phyloP scores from a whole-genome alignment of 139 green algal genomes.

The Chlamydomonas sp. region DNA sequence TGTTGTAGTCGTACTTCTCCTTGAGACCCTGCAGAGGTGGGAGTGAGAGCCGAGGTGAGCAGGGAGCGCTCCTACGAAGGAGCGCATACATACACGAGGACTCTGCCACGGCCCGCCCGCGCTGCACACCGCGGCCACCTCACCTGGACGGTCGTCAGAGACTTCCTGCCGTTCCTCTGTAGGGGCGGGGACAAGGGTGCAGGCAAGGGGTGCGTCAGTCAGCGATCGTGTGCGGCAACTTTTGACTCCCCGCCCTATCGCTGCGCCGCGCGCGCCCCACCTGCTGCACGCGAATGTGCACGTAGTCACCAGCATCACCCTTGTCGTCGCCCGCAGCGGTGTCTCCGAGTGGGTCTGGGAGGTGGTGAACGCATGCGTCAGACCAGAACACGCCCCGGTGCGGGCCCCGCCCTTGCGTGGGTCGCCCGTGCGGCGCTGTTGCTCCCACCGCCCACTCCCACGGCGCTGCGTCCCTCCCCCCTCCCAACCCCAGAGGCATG shows the following conservation, averaged over 20 bases:
- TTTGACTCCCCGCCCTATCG: no score
- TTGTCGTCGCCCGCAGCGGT: slow-evolving; percentile 19
- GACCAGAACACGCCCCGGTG: background rate
- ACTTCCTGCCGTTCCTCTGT: slow-evolving; percentile 93
- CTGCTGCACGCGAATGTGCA: slow-evolving; percentile 96
- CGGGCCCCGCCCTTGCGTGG: no score
- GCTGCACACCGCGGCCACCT: no score
- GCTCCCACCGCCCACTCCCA: no score
- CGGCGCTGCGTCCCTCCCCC: no score
- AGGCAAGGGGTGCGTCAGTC: no score
- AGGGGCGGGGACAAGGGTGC: background rate
- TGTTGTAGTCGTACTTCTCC: slow-evolving; percentile 93
- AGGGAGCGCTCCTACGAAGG: no score
- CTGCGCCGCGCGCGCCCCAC: background rate
- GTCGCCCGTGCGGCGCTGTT: no score
- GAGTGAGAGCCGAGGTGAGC: no score
- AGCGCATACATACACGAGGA: background rate
- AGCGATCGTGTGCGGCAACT: no score
- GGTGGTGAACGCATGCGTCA: background rate
- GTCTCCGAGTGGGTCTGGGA: slow-evolving; percentile 6
- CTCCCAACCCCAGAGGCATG: background rate
- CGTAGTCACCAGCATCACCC: slow-evolving; percentile 35
- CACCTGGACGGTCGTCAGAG: slow-evolving; percentile 90
- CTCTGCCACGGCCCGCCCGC: no score
- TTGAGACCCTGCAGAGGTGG: slow-evolving; percentile 81